Base-by-base conservation (phyloP, 2,329 filamentous ascomycete genomes). In the Talaromyces atroroseus region DNA sequence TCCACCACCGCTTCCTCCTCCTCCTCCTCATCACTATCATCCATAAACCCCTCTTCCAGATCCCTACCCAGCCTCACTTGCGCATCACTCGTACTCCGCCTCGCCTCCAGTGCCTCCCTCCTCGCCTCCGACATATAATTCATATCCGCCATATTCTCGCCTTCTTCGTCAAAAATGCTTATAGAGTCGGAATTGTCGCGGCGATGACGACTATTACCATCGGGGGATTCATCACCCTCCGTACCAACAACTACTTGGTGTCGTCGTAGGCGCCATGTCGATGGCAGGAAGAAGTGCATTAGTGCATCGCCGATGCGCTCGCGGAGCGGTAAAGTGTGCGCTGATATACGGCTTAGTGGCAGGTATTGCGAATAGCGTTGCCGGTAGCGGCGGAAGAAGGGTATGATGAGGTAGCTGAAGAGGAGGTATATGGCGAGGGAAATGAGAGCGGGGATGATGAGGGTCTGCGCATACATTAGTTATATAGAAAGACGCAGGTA, bases 351-450 rank as follows among this genome's bases (percentile, higher is more conserved):
- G 59, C 87, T 81, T 61, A 90, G 73, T 0, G 87, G 87, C 1
- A 90, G 81, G 67, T 91, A 91, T 59, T 89, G 85, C 66, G 83
- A 81, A 70, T 90, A 90, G 59, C 87, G 83, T 63, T 80, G 80
- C 61, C 82, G 84, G 71, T 89, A 88, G 56, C 80, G 82, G 49
- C 83, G 85, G 81, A 87, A 88, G 58, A 87, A 67, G 1, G 88
- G 88, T 24, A 89, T 67, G 59, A 89, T 65, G 63, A 85, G 73
- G 69, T 84, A 88, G 56, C 83, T 85, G 56, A 85, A 73, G 57
- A 84, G 57, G 63, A 90, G 71, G 71, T 89, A 92, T 62, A 90
- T 74, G 59, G 82, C 71, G 49, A 90, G 78, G 47, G 88, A 88
- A 66, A 90, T 85, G 66, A 86, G 65, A 53, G 87, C 87, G 34